These are phyloP conservation scores for Aspergillus haitiensis DNA, from an alignment of 495 filamentous ascomycete genomes.

Conservation along the genomic window DNA sequence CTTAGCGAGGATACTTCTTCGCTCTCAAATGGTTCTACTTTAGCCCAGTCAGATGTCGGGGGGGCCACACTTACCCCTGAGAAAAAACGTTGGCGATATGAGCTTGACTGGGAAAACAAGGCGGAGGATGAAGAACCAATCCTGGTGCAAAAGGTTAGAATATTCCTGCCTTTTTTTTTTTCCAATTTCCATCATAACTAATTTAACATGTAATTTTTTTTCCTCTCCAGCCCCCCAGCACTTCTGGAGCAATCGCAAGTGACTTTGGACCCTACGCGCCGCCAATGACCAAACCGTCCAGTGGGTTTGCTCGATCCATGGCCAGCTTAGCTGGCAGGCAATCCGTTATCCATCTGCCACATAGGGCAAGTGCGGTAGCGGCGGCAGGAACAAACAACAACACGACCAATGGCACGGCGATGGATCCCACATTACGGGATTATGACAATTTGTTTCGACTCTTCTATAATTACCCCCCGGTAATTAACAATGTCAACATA, in stretches of 20 bases:
- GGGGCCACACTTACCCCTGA: slow-evolving; percentile 34
- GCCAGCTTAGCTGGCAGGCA: slow-evolving; percentile 66
- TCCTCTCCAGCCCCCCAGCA: slow-evolving; percentile 38
- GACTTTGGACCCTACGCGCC: slow-evolving; percentile 49
- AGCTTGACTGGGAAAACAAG: slow-evolving; percentile 73
- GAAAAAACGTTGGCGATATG: slow-evolving; percentile 78
- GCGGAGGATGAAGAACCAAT: slow-evolving; percentile 80
- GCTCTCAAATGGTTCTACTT: slow-evolving; percentile 43
- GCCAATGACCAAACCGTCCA: slow-evolving; percentile 53
- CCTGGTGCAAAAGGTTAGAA: slow-evolving; percentile 73
- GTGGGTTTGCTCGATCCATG: slow-evolving; percentile 82
- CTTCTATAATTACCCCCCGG: slow-evolving; percentile 87
- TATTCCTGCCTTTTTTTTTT: neutral
- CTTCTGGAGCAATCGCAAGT: slow-evolving; percentile 51
- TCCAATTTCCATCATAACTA: neutral
- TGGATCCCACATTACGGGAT: slow-evolving; percentile 72
- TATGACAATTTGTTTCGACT: slow-evolving; percentile 92
- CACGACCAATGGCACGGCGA: slow-evolving; percentile 45
- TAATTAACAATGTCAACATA: slow-evolving; percentile 79
- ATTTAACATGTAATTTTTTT: slow-evolving; percentile 6
- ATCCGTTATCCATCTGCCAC: slow-evolving; percentile 49
- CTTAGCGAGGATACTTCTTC: slow-evolving; percentile 58
- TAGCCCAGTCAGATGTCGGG: slow-evolving; percentile 42
- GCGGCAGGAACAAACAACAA: slow-evolving; percentile 23
- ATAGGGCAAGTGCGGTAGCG: slow-evolving; percentile 24